phyloP scores from a whole-genome alignment of 202 grass and related monocot species.

The Schoenoplectus triqueter region DNA sequence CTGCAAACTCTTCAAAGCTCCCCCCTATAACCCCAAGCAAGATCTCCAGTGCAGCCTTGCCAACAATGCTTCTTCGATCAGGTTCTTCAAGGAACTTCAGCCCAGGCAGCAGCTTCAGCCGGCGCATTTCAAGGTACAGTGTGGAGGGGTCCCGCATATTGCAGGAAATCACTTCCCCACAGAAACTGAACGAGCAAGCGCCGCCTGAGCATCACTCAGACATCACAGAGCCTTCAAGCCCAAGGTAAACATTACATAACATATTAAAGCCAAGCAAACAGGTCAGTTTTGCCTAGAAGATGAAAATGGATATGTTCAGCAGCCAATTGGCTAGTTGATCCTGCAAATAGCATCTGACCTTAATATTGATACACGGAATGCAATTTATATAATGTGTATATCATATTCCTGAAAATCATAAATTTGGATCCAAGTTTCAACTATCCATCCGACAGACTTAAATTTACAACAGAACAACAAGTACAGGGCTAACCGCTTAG shows the following conservation, averaged over 20 bases:
- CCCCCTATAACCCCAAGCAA: conserved; percentile 70
- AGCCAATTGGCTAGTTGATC: too few relatives aligned
- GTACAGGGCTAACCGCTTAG: too few relatives aligned
- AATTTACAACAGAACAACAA: too few relatives aligned
- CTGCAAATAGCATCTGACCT: too few relatives aligned
- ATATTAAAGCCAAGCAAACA: neutral
- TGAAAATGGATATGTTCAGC: neutral
- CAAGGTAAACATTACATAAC: conserved; percentile 26
- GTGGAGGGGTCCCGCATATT: conserved; percentile 59
- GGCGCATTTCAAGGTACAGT: conserved; percentile 56
- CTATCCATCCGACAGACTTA: too few relatives aligned
- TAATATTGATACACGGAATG: too few relatives aligned
- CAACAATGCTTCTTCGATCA: conserved; percentile 51
- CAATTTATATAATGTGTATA: too few relatives aligned
- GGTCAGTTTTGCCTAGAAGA: conserved; percentile 7
- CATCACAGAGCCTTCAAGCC: conserved; percentile 64
- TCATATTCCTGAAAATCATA: too few relatives aligned
- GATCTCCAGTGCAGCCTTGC: conserved; percentile 41
- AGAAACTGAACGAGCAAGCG: conserved; percentile 52
- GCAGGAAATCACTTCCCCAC: conserved; percentile 82
- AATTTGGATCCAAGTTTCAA: too few relatives aligned
- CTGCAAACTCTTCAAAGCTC: conserved; percentile 56
- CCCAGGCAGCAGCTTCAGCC: conserved; percentile 31
- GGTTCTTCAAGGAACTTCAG: conserved; percentile 46
- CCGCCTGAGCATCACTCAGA: conserved; percentile 53